phyloP scores from a whole-genome alignment of 768 basidiomycete species.

The Erythrobasidium yunnanense region DNA sequence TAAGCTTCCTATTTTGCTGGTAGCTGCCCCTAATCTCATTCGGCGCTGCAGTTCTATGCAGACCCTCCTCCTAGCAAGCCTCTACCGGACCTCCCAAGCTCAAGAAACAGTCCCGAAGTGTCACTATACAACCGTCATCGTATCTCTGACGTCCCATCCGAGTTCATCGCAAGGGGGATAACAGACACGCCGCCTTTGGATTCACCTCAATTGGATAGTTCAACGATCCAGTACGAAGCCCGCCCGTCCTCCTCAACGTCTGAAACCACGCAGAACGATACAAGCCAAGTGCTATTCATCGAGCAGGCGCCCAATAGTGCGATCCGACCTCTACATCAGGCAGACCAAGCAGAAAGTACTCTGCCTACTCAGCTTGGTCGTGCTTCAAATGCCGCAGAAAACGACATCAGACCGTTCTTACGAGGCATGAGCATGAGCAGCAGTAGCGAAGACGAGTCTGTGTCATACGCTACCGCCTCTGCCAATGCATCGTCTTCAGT shows the following conservation, averaged over 20 bases:
- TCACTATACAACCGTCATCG: neutral
- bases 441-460: neutral
- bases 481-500: constrained; percentile 3
- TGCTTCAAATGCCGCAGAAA: too few species aligned
- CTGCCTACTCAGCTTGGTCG: too few species aligned
- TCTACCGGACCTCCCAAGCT: constrained; percentile 5
- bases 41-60: neutral
- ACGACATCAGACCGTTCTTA: neutral
- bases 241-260: too few species aligned
- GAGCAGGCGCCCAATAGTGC: too few species aligned
- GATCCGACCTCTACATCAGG: too few species aligned
- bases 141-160: neutral
- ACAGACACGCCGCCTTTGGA: neutral
- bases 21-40: neutral
- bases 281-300: too few species aligned
- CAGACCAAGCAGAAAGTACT: too few species aligned
- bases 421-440: neutral
- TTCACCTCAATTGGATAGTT: neutral
- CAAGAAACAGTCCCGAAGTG: too few species aligned
- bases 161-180: neutral
- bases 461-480: neutral
- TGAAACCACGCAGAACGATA: too few species aligned
- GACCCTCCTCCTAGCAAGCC: constrained; percentile 15
- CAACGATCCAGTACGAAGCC: too few species aligned
- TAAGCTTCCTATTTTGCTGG: neutral